phyloP scores from a whole-genome alignment of 371 early-diverging fungal genomes.

The Capniomyces stellatus region DNA sequence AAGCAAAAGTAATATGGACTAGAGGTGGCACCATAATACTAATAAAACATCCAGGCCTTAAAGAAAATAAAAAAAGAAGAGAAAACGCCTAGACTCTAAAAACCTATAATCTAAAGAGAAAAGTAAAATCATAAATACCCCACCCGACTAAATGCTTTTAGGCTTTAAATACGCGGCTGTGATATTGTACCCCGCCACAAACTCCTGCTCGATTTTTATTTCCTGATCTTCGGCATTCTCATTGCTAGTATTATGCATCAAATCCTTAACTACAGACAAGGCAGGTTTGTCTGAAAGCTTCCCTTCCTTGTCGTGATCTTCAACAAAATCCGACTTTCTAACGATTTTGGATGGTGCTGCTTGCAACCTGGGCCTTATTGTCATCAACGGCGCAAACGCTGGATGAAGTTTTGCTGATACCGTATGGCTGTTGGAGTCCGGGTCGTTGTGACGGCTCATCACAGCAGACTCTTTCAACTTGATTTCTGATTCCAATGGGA shows the following conservation, averaged over 20 bases:
- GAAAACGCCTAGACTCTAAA: no score
- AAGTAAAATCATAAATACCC: no score
- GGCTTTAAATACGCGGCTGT: conserved; percentile 1
- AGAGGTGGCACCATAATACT: no score
- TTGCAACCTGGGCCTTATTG: neutral
- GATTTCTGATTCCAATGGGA: neutral
- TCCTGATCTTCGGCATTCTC: neutral
- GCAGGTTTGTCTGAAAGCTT: neutral
- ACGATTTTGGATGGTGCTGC: neutral
- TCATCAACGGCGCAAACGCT: neutral
- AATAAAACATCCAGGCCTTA: no score
- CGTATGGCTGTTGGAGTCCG: neutral
- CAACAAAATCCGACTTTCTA: neutral
- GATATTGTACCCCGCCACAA: neutral
- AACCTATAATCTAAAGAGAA: no score
- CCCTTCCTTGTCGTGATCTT: neutral
- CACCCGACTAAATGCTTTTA: no score
- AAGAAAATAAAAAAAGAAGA: no score
- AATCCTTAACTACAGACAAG: neutral
- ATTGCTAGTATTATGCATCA: neutral
- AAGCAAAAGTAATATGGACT: no score
- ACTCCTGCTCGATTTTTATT: conserved; percentile 1
- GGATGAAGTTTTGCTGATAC: neutral
- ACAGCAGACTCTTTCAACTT: neutral
- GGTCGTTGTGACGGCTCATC: neutral